Evolutionary conservation across 306 rosid species (phyloP), one percentile per base, ranked within the genome.

Genomic region (Vigna unguiculata): DNA sequence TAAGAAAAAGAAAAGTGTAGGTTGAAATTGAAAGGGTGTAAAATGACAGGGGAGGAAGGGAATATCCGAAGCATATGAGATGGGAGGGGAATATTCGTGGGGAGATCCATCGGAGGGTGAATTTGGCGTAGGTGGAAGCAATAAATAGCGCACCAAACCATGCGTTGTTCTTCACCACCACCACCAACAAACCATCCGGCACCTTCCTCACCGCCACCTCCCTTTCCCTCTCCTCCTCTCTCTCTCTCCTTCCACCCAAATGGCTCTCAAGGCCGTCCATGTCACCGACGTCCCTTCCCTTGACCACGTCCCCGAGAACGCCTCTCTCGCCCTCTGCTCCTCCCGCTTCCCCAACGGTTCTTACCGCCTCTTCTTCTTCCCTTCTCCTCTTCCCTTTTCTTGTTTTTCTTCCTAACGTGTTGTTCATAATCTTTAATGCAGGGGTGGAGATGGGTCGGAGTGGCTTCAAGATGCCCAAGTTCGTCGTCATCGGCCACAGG

Each of bases 401-500:
- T 8, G 0, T 4, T 28, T 62, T 14, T 17, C 12, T 9, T 64
- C 2, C 0, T 38, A 25, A 4, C 19, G 0, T 15, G 0, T 15
- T 48, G 0, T 48, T 15, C 0, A 2, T 19, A 34, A 34, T 34
- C 40, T 0, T 34, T 34, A 34, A 34, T 34, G 2, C 28, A 70
- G 88, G 65, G 10, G 41, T 78, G 69, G 81, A 52, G 32, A 70
- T 70, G 73, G 59, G 6, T 7, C 66, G 47, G 15, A 63, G 52
- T 1, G 82, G 36, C 17, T 64, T 57, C 30, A 73, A 75, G 47
- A 17, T 82, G 30, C 84, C 86, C 0, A 91, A 88, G 46, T 88
- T 93, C 76, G 70, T 81, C 45, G 96, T 91, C 69, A 57, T 91
- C 14, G 98, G 98, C 20, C 98, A 93, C 51, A 81, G 98, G 32